Conservation (phyloP, 495 filamentous ascomycete species). For the Penicillium argentinense region DNA sequence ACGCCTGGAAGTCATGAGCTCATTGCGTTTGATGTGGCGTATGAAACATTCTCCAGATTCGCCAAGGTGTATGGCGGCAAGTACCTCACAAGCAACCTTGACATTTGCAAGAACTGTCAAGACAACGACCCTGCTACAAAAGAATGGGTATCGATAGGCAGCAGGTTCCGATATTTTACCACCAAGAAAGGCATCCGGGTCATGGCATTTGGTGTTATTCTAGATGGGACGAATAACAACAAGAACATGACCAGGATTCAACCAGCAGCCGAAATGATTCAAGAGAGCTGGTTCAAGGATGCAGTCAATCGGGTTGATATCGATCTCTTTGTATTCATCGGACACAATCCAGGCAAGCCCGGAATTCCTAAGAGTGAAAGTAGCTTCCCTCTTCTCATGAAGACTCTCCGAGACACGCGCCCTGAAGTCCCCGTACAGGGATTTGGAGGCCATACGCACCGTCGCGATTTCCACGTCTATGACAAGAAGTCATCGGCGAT, state of each 20-base stretch:
- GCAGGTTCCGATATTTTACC: constrained; percentile 35
- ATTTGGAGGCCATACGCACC: constrained; percentile 43
- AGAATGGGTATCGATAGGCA: constrained; percentile 33
- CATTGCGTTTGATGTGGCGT: constrained; percentile 27
- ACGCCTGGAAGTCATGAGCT: constrained; percentile 43
- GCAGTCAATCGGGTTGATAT: constrained; percentile 34
- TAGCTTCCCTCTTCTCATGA: constrained; percentile 31
- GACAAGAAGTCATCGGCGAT: constrained; percentile 33
- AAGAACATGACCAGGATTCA: constrained; percentile 15
- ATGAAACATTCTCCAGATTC: constrained; percentile 33
- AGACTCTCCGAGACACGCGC: constrained; percentile 28
- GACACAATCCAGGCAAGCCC: constrained; percentile 32
- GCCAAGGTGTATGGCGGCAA: constrained; percentile 35
- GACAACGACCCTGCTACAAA: constrained; percentile 17
- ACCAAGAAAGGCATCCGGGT: constrained; percentile 35
- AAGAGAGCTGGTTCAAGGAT: constrained; percentile 32
- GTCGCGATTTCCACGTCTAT: constrained; percentile 38
- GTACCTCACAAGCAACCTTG: constrained; percentile 45
- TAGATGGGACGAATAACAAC: constrained; percentile 26
- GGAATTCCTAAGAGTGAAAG: constrained; percentile 12
- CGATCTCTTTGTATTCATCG: constrained; percentile 40
- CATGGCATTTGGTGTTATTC: constrained; percentile 40
- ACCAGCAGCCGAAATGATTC: constrained; percentile 7
- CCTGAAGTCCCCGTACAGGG: constrained; percentile 37
- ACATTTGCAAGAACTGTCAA: constrained; percentile 23